Base-by-base conservation (phyloP, 1,284 basidiomycete genomes). In the Peniophora sp. region DNA sequence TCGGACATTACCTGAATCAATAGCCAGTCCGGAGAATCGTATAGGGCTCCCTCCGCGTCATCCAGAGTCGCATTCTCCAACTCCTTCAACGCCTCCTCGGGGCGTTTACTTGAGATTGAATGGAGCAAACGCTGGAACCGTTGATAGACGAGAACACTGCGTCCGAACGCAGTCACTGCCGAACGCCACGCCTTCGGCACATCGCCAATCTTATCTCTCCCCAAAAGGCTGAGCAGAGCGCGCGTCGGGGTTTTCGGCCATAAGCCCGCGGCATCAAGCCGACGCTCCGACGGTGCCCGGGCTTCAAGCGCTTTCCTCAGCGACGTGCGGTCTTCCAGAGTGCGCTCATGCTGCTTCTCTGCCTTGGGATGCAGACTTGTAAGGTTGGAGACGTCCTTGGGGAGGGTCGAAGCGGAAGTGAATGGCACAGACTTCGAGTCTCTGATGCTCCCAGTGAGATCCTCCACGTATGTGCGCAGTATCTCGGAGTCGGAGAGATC, bases 11-110 rank as follows among this genome's bases (percentile, higher is more conserved):
- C 71, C 65, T 78, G 75, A 11, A 78, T 65, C 3, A 78, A 51
- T 0, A 78, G 58, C 76, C 77, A 79, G 50, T 76, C 74, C 1
- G 65, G 56, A 47, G 65, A 12, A n/a, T 41, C 37, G 15, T 39
- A 39, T 6, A 56, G 48, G 3, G 58, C 53, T 22, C 60, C 42
- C 20, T 20, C 43, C 23, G 43, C 23, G 52, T 58, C 51, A 3
- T 48, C 52, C 22, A 52, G 54, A 1, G 56, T 57, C 1, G 42
- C 53, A 34, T 71, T 70, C 23, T 60, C 51, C 1, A 64, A 43
- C 46, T 75, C 75, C 56, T 61, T 68, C n/a, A 32, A 53, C 39
- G 68, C 62, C 1, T 73, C 70, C 20, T 66, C 63, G 0, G 48
- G 9, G 3, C 53, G 54, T 10, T 50, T 50, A 3, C 42, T n/a